phyloP scores from a whole-genome alignment of 768 basidiomycete species.

The Auriscalpium orientale region DNA sequence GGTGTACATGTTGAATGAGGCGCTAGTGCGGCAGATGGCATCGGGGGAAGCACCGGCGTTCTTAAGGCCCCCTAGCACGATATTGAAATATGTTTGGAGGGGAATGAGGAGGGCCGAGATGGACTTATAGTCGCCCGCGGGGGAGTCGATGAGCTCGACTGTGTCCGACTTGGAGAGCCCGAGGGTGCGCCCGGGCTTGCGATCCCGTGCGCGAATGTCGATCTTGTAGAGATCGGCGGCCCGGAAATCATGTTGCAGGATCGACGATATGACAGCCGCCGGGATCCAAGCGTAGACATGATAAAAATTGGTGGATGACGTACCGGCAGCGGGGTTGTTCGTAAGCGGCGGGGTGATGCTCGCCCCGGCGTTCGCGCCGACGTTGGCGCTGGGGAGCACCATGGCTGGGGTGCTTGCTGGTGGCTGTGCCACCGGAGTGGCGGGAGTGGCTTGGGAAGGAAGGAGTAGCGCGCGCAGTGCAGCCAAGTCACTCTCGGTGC shows the following conservation, averaged over 20 bases:
- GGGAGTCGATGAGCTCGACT: constrained; percentile 6
- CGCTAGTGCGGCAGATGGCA: neutral
- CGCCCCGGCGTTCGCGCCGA: no score
- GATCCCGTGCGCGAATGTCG: constrained; percentile 12
- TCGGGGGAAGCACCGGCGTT: neutral
- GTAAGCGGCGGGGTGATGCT: neutral
- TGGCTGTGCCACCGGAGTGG: no score
- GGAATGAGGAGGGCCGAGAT: constrained; percentile 11
- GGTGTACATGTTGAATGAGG: neutral
- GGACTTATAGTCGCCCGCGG: constrained; percentile 8
- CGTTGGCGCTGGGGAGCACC: no score
- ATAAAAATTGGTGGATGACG: neutral
- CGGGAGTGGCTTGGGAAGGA: no score
- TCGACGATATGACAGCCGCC: constrained; percentile 1
- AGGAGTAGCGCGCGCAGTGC: no score
- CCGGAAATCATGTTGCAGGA: constrained; percentile 6
- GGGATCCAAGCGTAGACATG: neutral
- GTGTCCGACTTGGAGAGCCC: constrained; percentile 4
- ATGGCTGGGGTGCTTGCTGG: no score
- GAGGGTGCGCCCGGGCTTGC: constrained; percentile 2
- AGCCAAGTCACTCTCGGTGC: no score
- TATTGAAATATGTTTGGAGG: constrained; percentile 11
- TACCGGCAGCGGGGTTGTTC: neutral
- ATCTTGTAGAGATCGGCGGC: constrained; percentile 16
- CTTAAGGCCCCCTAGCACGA: constrained; percentile 1